Evolutionary conservation across 208 protist species (phyloP).

Genomic region (Wallacemonas rigidus): DNA sequence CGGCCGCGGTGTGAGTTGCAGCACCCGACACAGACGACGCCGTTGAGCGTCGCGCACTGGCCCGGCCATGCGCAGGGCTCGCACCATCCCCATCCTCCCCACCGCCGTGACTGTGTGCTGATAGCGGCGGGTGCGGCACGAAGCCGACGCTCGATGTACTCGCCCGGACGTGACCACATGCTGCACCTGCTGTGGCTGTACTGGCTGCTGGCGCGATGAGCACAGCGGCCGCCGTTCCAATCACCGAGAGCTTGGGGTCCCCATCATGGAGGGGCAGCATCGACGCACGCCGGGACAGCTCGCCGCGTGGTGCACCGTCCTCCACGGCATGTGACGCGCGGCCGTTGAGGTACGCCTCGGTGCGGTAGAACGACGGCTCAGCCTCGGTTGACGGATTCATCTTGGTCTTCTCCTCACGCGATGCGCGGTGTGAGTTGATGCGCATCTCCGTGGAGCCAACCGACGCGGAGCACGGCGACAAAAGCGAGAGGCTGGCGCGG

Average conservation of each 20-base stretch:
- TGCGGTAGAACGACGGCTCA: slow-evolving; percentile 22
- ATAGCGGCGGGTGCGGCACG: neutral
- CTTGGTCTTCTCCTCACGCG: too few relatives aligned
- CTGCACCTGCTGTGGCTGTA: neutral
- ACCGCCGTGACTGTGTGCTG: too few relatives aligned
- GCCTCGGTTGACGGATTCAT: neutral
- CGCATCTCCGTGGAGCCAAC: neutral
- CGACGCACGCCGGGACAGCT: neutral
- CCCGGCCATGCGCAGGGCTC: too few relatives aligned
- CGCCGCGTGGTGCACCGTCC: too few relatives aligned
- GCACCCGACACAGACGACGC: too few relatives aligned
- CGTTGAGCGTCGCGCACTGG: too few relatives aligned
- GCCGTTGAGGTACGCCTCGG: slow-evolving; percentile 16
- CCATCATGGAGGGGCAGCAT: slow-evolving; percentile 12
- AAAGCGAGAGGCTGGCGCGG: neutral
- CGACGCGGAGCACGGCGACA: neutral
- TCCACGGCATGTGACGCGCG: neutral
- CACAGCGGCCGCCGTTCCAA: neutral
- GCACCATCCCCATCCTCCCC: too few relatives aligned
- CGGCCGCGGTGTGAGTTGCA: too few relatives aligned
- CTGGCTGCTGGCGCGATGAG: neutral
- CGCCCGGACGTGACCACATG: neutral
- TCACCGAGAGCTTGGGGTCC: slow-evolving; percentile 12
- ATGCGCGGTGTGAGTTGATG: neutral
- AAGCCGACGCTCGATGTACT: neutral